Percentiles rank a stretch among this genome's conserved stretches.
Evolutionary conservation across 495 filamentous ascomycete genomes (phyloP).

Genomic region (Aspergillus sparsus): DNA sequence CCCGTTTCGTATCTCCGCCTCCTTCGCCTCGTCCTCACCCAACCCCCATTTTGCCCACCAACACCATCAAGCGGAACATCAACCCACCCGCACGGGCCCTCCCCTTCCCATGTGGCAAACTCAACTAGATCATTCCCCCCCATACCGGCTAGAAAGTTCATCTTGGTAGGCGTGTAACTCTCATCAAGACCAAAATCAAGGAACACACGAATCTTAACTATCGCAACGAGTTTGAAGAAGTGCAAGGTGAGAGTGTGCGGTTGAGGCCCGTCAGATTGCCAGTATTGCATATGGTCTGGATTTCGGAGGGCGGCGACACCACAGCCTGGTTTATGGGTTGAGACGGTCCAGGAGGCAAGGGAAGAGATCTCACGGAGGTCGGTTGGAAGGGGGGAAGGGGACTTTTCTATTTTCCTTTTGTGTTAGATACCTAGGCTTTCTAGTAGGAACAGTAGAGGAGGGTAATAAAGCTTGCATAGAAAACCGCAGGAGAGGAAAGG

Average conservation of each 20-base stretch:
- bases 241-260: conserved; percentile 92
- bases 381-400: conserved; percentile 42
- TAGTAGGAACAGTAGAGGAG: not conserved
- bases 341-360: conserved; percentile 90
- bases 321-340: conserved; percentile 87
- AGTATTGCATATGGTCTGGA: conserved; percentile 78
- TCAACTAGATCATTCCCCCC: conserved; percentile 83
- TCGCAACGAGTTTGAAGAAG: conserved; percentile 88
- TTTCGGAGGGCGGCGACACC: conserved; percentile 81
- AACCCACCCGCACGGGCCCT: conserved; percentile 84
- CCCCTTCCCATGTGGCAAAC: conserved; percentile 74
- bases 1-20: not conserved
- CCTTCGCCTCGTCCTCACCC: conserved; percentile 33
- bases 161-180: conserved; percentile 94
- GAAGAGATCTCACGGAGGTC: conserved; percentile 89
- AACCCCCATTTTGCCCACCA: conserved; percentile 46
- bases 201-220: conserved; percentile 80
- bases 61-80: conserved; percentile 76
- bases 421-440: not conserved
- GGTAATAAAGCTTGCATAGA: not conserved
- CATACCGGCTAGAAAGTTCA: conserved; percentile 82
- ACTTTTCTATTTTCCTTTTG: conserved; percentile 14
- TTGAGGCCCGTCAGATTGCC: conserved; percentile 97
- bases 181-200: conserved; percentile 92
- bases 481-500: no score